Evolutionary conservation across 768 basidiomycete species (phyloP).

Genomic region (Collybia sp.): DNA sequence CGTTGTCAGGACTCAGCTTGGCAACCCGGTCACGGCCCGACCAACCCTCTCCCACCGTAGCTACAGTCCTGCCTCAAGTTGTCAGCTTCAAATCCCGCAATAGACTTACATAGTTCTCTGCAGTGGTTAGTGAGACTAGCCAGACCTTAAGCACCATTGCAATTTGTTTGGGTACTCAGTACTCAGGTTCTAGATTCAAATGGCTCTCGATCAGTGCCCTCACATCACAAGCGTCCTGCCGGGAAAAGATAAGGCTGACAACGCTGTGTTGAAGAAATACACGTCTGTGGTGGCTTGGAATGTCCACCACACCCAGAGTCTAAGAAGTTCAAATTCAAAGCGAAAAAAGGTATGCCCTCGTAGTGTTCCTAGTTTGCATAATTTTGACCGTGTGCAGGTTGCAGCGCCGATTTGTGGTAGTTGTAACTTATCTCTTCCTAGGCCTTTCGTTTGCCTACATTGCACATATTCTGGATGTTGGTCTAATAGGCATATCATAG

Average conservation of each 20-base stretch:
- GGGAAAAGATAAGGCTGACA: conserved; percentile 18
- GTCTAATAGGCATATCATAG: conserved; percentile 48
- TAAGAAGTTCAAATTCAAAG: conserved; percentile 47
- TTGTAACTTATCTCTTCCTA: conserved; percentile 49
- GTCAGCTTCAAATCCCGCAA: no score
- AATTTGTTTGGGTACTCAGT: no score
- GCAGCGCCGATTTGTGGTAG: conserved; percentile 59
- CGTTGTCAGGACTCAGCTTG: no score
- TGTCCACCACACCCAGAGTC: conserved; percentile 38
- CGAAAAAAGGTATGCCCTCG: conserved; percentile 53
- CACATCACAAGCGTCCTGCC: conserved; percentile 35
- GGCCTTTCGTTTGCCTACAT: conserved; percentile 72
- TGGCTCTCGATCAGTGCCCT: conserved; percentile 16
- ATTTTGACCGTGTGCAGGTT: conserved; percentile 26
- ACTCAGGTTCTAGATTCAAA: not conserved
- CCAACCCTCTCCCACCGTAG: no score
- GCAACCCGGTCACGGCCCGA: no score
- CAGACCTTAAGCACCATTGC: no score
- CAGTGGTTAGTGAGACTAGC: no score
- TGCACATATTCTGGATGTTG: conserved; percentile 73
- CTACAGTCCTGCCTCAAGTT: no score
- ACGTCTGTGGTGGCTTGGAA: conserved; percentile 53
- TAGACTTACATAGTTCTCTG: no score
- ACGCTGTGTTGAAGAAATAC: conserved; percentile 41
- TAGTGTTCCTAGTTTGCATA: not conserved